Conservation (phyloP, 2,329 filamentous ascomycete genomes). For the Trichoderma sp. region DNA sequence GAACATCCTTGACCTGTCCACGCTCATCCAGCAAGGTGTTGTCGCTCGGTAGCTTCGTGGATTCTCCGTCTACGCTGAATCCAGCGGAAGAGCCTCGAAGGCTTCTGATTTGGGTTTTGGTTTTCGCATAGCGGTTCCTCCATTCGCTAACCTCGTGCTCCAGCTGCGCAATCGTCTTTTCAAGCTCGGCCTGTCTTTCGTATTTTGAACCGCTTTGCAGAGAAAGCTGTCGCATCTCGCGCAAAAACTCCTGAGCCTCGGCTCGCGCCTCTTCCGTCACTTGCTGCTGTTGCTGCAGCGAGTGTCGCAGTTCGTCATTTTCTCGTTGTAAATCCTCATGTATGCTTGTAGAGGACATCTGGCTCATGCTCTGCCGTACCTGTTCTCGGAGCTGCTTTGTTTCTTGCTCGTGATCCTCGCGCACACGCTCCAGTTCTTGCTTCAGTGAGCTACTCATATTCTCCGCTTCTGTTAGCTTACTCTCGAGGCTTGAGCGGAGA, state of each 20-base stretch:
- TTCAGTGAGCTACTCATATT: slow-evolving; percentile 77
- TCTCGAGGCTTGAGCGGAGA: slow-evolving; percentile 67
- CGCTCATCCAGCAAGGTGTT: slow-evolving; percentile 68
- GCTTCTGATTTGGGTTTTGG: slow-evolving; percentile 83
- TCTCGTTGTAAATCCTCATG: slow-evolving; percentile 64
- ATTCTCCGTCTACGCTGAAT: slow-evolving; percentile 67
- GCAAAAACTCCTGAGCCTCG: slow-evolving; percentile 79
- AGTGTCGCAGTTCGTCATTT: slow-evolving; percentile 67
- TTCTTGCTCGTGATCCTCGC: slow-evolving; percentile 65
- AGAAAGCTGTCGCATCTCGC: slow-evolving; percentile 86
- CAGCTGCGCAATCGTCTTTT: slow-evolving; percentile 71
- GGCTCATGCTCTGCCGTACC: slow-evolving; percentile 40
- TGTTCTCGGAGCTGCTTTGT: slow-evolving; percentile 65
- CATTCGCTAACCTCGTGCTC: slow-evolving; percentile 85
- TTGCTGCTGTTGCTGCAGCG: slow-evolving; percentile 72
- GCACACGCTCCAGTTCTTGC: slow-evolving; percentile 73
- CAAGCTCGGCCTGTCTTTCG: slow-evolving; percentile 79
- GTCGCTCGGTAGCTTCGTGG: slow-evolving; percentile 66
- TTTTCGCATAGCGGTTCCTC: slow-evolving; percentile 84
- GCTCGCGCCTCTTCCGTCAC: slow-evolving; percentile 84
- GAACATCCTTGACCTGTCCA: slow-evolving; percentile 84
- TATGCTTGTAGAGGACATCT: slow-evolving; percentile 34
- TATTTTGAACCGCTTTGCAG: slow-evolving; percentile 75
- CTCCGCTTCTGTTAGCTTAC: slow-evolving; percentile 72
- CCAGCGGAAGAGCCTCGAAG: slow-evolving; percentile 80